Evolutionary conservation across 2,329 filamentous ascomycete species (phyloP), one percentile per base, ranked within the genome.

Genomic region (Biscogniauxia marginata): DNA sequence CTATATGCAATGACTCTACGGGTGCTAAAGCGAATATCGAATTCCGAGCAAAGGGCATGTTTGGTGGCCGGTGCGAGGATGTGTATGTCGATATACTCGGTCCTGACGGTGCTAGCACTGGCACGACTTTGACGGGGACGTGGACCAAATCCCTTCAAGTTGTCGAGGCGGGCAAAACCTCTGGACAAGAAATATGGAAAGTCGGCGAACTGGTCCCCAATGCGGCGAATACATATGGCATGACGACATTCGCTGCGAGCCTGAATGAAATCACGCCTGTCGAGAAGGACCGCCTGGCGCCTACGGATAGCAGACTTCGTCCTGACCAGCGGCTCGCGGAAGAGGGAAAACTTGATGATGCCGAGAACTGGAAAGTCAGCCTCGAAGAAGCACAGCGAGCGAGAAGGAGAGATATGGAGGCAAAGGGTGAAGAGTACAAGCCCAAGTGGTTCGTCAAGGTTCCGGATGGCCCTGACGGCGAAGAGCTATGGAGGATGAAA

Each of bases 41-140:
- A 55, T 99, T 99, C 77, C 96, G 95, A 71, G 85, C 88, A 54
- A 96, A 95, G 70, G 93, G 95, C 63, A 96, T 99, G 91, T 99
- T 98, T 75, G 93, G 93, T 25, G 95, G 95, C 13, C 86, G 95
- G 55, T 89, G 89, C 59, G 95, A 99, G 73, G 95, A 99, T 59
- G 90, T 98, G 8, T 80, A 83, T 34, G 88, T 93, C 6, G 87
- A 93, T 65, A 82, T 87, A 1, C 88, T 87, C 63, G 86, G 88
- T 56, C 74, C 81, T 0, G 80, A 88, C 54, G 91, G 91, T 44
- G 74, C 77, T 21, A 79, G 85, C 19, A 82, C 89, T 0, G 82
- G 89, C 0, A 78, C 88, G 9, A 86, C 89, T 16, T 77, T 98
- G 21, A 74, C 78, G 0, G 95, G 95, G 2, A 96, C 89, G 53